Evolutionary conservation across 306 rosid species (phyloP).

Genomic region (Styphnolobium japonicum): DNA sequence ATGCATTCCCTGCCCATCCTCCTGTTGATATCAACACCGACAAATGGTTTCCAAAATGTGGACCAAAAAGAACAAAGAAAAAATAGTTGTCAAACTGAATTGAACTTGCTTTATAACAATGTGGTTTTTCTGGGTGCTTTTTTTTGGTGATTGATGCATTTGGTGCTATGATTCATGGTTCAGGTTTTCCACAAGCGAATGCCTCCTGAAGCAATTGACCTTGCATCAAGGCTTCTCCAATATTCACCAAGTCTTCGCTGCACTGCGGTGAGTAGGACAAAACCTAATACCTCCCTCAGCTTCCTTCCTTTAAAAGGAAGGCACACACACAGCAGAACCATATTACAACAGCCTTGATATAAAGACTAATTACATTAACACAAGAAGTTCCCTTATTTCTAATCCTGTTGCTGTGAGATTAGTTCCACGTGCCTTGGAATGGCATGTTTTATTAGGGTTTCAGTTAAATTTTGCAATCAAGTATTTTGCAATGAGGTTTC

Average conservation of each 20-base stretch:
- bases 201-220: constrained; percentile 99
- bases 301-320: not conserved
- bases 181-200: constrained; percentile 90
- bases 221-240: constrained; percentile 94
- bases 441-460: constrained; percentile 10
- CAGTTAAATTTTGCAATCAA: not conserved
- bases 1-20: constrained; percentile 14
- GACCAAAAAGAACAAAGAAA: not conserved
- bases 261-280: constrained; percentile 68
- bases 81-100: not conserved
- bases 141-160: not conserved
- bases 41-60: not conserved
- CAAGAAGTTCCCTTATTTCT: not conserved
- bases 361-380: not conserved
- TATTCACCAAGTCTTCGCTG: constrained; percentile 96
- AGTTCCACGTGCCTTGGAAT: not conserved
- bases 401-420: constrained; percentile 1
- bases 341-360: not conserved
- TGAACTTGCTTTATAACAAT: not conserved
- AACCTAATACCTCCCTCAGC: not conserved
- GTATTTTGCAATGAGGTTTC: not conserved
- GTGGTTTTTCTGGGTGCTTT: not conserved
- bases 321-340: not conserved
- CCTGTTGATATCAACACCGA: not conserved
- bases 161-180: constrained; percentile 29